Conservation (phyloP, 306 rosid genomes). For the Leucaena leucocephala region DNA sequence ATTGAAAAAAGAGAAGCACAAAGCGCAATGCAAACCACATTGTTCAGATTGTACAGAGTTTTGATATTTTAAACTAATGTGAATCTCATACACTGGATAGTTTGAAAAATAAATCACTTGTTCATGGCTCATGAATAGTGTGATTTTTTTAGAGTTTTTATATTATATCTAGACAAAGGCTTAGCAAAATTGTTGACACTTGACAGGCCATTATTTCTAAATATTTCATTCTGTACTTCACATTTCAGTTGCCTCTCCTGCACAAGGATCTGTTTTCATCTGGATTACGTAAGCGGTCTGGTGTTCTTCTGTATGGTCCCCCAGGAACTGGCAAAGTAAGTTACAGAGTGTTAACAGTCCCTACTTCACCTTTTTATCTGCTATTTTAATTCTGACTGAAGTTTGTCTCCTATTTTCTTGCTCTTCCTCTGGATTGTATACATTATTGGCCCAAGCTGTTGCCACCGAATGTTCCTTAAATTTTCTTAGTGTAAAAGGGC, state of each 20-base stretch:
- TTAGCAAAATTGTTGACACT: constrained; percentile 6
- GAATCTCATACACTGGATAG: neutral
- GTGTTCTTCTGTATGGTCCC: constrained; percentile 93
- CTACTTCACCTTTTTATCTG: constrained; percentile 5
- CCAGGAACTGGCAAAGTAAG: constrained; percentile 98
- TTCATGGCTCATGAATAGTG: neutral
- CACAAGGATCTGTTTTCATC: constrained; percentile 93
- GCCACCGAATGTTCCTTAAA: constrained; percentile 96
- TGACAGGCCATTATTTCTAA: constrained; percentile 13
- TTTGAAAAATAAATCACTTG: neutral
- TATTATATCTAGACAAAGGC: constrained; percentile 4
- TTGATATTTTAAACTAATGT: neutral
- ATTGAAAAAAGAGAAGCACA: neutral
- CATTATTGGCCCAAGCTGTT: constrained; percentile 95
- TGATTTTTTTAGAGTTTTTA: neutral
- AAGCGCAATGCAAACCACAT: neutral
- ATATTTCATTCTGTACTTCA: constrained; percentile 30
- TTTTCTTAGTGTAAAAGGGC: constrained; percentile 96
- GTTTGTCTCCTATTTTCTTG: constrained; percentile 1
- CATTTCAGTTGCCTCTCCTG: constrained; percentile 80
- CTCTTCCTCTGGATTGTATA: constrained; percentile 48
- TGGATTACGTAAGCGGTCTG: constrained; percentile 92
- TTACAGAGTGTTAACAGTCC: constrained; percentile 29
- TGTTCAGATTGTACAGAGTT: neutral
- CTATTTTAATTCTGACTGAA: constrained; percentile 8